phyloP scores from a whole-genome alignment of 306 rosid genomes.

The Castanea crenata region DNA sequence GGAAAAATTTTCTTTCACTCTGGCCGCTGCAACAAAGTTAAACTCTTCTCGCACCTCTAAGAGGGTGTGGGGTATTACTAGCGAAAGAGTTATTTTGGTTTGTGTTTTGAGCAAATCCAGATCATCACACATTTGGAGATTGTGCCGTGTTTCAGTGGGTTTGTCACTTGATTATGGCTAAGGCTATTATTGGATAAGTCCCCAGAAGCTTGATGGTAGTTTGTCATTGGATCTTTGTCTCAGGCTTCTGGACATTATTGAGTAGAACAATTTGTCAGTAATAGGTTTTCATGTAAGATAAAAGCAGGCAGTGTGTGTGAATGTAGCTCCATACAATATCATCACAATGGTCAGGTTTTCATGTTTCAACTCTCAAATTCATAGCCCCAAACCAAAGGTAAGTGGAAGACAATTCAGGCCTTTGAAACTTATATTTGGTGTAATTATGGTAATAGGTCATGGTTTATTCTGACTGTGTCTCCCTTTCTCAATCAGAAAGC shows the following conservation, averaged over 20 bases:
- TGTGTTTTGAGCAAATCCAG: slow-evolving; percentile 64
- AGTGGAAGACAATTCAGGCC: slow-evolving; percentile 22
- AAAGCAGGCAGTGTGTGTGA: slow-evolving; percentile 30
- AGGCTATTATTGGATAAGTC: slow-evolving; percentile 34
- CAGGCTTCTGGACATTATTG: slow-evolving; percentile 45
- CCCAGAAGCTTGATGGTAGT: slow-evolving; percentile 41
- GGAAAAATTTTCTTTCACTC: slow-evolving; percentile 74
- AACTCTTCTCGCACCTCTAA: slow-evolving; percentile 84
- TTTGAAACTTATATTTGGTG: slow-evolving; percentile 1
- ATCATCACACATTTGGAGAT: slow-evolving; percentile 85
- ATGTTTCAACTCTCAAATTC: slow-evolving; percentile 63
- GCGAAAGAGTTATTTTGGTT: slow-evolving; percentile 55
- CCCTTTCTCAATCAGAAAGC: slow-evolving; percentile 55
- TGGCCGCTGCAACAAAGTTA: slow-evolving; percentile 77
- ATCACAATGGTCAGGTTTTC: slow-evolving; percentile 69
- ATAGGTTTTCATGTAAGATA: slow-evolving; percentile 23
- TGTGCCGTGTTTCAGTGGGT: slow-evolving; percentile 93
- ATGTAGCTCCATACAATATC: slow-evolving; percentile 38
- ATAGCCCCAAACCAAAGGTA: slow-evolving; percentile 68
- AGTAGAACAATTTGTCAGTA: slow-evolving; percentile 27
- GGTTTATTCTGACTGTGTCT: slow-evolving; percentile 29
- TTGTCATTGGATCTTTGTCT: slow-evolving; percentile 17
- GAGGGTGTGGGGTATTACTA: slow-evolving; percentile 88
- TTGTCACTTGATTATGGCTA: slow-evolving; percentile 96
- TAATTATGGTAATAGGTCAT: slow-evolving; percentile 11